These are phyloP conservation scores for Crotalaria pallida DNA, from an alignment of 306 rosid species.

Conservation along the genomic window DNA sequence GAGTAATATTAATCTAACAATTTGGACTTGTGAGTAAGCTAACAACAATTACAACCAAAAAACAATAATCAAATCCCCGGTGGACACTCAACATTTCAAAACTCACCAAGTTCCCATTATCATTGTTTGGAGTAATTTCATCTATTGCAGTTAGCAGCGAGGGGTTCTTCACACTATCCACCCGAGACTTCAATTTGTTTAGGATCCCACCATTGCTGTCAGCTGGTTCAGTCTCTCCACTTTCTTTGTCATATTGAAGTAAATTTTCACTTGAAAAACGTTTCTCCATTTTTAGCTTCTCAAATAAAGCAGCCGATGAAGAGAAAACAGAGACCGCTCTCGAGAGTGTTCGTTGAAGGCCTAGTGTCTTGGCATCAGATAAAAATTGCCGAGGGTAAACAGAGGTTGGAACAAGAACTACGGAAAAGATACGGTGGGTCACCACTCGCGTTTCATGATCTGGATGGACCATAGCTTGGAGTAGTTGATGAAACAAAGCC, in stretches of 20 bases:
- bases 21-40: background rate
- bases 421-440: slow-evolving; percentile 84
- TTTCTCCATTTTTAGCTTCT: slow-evolving; percentile 67
- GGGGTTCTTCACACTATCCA: slow-evolving; percentile 39
- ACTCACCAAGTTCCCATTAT: slow-evolving; percentile 53
- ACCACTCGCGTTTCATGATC: slow-evolving; percentile 86
- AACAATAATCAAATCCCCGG: background rate
- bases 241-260: slow-evolving; percentile 29
- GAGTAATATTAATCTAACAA: background rate
- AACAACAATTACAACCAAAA: background rate
- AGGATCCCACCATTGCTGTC: slow-evolving; percentile 37
- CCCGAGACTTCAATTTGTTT: slow-evolving; percentile 50
- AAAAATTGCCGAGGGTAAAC: slow-evolving; percentile 43
- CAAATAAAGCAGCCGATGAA: slow-evolving; percentile 91
- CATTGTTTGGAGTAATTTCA: slow-evolving; percentile 33
- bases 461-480: slow-evolving; percentile 84
- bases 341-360: slow-evolving; percentile 67
- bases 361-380: slow-evolving; percentile 37
- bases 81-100: slow-evolving; percentile 13
- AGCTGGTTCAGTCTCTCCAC: slow-evolving; percentile 35
- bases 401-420: slow-evolving; percentile 80
- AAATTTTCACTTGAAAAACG: slow-evolving; percentile 44
- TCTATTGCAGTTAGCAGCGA: slow-evolving; percentile 22
- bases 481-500: slow-evolving; percentile 88
- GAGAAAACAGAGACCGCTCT: slow-evolving; percentile 84